These are phyloP conservation scores for Xylaria venustula DNA, from an alignment of 495 filamentous ascomycete species.

Conservation along the genomic window DNA sequence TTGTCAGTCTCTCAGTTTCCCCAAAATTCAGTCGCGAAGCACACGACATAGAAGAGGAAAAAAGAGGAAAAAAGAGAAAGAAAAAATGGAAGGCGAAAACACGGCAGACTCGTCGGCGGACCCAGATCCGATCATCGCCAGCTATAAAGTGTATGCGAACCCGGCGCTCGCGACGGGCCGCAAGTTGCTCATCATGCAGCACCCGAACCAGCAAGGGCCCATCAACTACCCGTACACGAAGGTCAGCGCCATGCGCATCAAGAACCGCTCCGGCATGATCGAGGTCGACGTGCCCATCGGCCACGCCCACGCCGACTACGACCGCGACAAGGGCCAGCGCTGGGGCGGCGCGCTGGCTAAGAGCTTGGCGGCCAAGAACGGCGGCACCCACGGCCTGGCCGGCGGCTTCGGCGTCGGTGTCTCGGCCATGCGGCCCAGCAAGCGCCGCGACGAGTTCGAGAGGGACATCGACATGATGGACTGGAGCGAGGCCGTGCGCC, in stretches of 20 bases:
- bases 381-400: conserved; percentile 44
- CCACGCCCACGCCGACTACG: conserved; percentile 38
- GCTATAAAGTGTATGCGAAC: conserved; percentile 50
- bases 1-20: neutral
- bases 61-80: too few species aligned
- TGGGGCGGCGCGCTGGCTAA: conserved; percentile 44
- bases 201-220: conserved; percentile 38
- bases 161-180: conserved; percentile 37
- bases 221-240: conserved; percentile 24
- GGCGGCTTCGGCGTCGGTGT: conserved; percentile 48
- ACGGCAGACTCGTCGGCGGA: conserved; percentile 25
- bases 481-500: conserved; percentile 46
- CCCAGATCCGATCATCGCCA: conserved; percentile 46
- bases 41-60: too few species aligned
- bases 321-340: conserved; percentile 45
- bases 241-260: conserved; percentile 41
- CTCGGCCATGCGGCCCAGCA: conserved; percentile 18
- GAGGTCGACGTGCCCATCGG: conserved; percentile 49
- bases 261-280: conserved; percentile 44
- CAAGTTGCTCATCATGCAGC: conserved; percentile 45
- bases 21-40: too few species aligned
- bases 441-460: conserved; percentile 26
- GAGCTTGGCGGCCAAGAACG: conserved; percentile 43
- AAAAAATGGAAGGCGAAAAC: conserved; percentile 3
- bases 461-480: conserved; percentile 32